Evolutionary conservation across 129 eudicot species (phyloP), one percentile per base, ranked within the genome.

Genomic region (Ambrosia trifida): DNA sequence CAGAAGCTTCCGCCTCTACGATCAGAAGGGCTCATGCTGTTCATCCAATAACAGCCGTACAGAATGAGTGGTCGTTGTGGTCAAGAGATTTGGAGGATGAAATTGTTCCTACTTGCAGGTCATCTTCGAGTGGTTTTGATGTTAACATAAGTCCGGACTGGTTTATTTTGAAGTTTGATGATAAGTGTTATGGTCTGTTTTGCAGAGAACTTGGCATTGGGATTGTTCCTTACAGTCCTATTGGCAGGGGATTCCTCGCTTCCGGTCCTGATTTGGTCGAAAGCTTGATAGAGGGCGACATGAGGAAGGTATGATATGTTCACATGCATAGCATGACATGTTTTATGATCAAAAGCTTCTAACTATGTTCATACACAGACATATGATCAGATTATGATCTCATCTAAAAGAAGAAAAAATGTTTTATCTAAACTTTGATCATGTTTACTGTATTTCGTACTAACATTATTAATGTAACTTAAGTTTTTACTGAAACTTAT

Each of bases 21-120:
- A 87, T 87, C 43, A 81, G 96, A 79, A 85, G 96, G 36, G 96
- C 96, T 11, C 91, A 85, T 72, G 89, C 89, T 33, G 85, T 88
- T 71, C 96, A 88, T 80, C 96, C 96, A 11, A 73, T 88, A 43
- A 83, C 96, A 28, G 89, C 96, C 0, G 85, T 88, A 9, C 91
- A 88, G 58, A 43, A 81, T 64, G 91, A 87, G 65, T 87, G 93
- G 93, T 87, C 93, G 33, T 56, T 87, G 49, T 84, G 93, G 93
- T 24, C 87, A 40, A 83, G 96, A 75, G 89, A 88, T 63, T 81
- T 76, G 43, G 96, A 85, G 72, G 75, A 69, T 65, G 89, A 79
- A 2, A 74, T 87, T 17, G 66, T 87, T 47, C 87, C 87, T 10
- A 82, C 89, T 73, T 87, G 93, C 87, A 81, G 93, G 93, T 87